These are phyloP conservation scores for Trapa incisa DNA, from an alignment of 345 rosid species.

Conservation along the genomic window DNA sequence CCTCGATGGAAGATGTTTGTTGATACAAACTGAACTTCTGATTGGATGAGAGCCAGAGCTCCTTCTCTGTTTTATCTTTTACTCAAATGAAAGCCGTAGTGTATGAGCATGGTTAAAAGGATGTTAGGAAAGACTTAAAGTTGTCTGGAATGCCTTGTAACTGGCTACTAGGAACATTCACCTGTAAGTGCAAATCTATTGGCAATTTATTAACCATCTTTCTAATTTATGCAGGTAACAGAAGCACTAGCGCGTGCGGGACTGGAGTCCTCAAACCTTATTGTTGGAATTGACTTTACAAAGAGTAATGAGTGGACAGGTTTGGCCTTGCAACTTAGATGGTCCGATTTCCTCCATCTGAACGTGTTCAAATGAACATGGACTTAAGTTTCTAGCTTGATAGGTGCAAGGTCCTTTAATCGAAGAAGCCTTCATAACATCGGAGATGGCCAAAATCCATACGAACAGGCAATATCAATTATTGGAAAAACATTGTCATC, in stretches of 20 bases:
- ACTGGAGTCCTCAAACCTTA: constrained; percentile 67
- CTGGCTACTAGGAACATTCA: not conserved
- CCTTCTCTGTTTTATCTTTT: not conserved
- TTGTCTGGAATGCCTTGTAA: too few species aligned
- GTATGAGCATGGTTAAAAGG: not conserved
- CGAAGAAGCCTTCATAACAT: constrained; percentile 31
- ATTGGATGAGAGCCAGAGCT: not conserved
- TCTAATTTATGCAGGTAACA: constrained; percentile 31
- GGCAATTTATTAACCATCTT: not conserved
- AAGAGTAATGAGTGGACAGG: constrained; percentile 90
- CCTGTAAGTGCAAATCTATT: not conserved
- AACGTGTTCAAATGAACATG: not conserved
- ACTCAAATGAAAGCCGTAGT: not conserved
- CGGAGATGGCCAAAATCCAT: constrained; percentile 30
- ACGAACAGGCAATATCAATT: constrained; percentile 38
- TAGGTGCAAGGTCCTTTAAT: constrained; percentile 32
- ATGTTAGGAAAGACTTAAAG: not conserved
- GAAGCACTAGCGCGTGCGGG: constrained; percentile 57
- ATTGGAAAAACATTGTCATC: constrained; percentile 37
- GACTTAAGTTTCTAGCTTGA: not conserved
- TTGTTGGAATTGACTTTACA: constrained; percentile 74
- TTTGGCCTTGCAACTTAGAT: constrained; percentile 8
- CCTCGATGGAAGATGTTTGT: not conserved
- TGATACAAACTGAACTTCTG: not conserved
- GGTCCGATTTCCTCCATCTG: not conserved